These are phyloP conservation scores for Krasilnikovozyma curviuscula DNA, from an alignment of 768 basidiomycete species.

Conservation along the genomic window DNA sequence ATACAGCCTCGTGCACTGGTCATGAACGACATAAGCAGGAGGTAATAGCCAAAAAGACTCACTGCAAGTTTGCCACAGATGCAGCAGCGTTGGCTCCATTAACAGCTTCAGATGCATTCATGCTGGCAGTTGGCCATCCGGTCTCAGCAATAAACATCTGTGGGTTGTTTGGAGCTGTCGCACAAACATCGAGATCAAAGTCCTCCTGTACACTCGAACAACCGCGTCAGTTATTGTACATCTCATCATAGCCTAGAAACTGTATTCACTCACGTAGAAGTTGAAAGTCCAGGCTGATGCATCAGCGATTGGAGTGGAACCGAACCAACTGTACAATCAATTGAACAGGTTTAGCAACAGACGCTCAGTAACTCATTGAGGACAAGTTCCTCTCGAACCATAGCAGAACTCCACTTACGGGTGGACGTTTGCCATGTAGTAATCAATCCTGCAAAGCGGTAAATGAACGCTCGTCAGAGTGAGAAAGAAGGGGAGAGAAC, in stretches of 20 bases:
- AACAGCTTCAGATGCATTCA: slow-evolving; percentile 29
- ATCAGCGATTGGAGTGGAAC: slow-evolving; percentile 43
- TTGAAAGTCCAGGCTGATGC: slow-evolving; percentile 62
- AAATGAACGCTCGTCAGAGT: not conserved
- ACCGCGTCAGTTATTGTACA: not conserved
- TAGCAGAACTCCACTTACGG: slow-evolving; percentile 27
- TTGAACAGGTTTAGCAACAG: not conserved
- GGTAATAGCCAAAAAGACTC: slow-evolving; percentile 10
- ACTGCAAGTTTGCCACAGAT: slow-evolving; percentile 33
- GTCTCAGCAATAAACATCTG: slow-evolving; percentile 84
- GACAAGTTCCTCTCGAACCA: not conserved
- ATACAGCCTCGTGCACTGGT: not conserved
- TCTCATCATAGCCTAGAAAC: slow-evolving; percentile 35
- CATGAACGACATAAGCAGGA: not conserved
- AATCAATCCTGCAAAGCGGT: slow-evolving; percentile 22
- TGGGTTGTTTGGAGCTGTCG: slow-evolving; percentile 7
- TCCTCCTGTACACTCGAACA: not conserved
- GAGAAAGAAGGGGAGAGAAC: not conserved
- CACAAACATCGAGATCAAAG: slow-evolving; percentile 11
- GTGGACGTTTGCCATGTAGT: slow-evolving; percentile 62
- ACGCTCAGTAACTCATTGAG: not conserved
- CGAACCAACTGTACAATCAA: slow-evolving; percentile 44
- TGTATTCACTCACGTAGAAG: slow-evolving; percentile 54
- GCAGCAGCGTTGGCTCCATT: slow-evolving; percentile 50
- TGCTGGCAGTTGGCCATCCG: slow-evolving; percentile 27